Evolutionary conservation across 2,329 filamentous ascomycete species (phyloP).

Genomic region (Claviceps purpurea): DNA sequence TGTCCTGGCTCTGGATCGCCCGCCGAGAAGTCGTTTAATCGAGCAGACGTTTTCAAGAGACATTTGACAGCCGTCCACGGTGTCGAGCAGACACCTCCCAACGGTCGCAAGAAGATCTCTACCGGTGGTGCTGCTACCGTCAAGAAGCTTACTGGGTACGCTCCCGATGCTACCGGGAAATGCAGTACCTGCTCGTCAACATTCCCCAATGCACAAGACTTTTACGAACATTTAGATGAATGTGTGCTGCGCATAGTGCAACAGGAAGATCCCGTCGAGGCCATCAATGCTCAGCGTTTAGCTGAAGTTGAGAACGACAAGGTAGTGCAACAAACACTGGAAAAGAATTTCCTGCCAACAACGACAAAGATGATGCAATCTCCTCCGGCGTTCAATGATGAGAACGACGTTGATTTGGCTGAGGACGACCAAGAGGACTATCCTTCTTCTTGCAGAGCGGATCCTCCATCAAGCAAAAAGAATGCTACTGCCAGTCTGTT

Average conservation of each 20-base stretch:
- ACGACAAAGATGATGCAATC: conserved; percentile 29
- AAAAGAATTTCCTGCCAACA: conserved; percentile 47
- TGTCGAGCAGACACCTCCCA: conserved; percentile 85
- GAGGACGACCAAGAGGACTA: conserved; percentile 40
- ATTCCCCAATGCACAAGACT: conserved; percentile 89
- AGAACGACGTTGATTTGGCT: conserved; percentile 34
- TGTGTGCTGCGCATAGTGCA: conserved; percentile 60
- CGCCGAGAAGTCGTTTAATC: conserved; percentile 89
- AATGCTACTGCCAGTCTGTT: conserved; percentile 34
- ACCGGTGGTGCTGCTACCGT: conserved; percentile 26
- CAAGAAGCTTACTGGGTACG: conserved; percentile 58
- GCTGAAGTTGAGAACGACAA: conserved; percentile 52
- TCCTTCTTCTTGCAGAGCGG: conserved; percentile 29
- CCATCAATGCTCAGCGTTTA: conserved; percentile 53
- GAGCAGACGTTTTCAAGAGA: conserved; percentile 90
- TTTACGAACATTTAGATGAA: conserved; percentile 90
- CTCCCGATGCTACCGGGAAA: conserved; percentile 74
- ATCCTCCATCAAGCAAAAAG: conserved; percentile 31
- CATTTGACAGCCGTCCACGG: conserved; percentile 83
- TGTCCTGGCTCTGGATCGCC: conserved; percentile 80
- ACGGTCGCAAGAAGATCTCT: conserved; percentile 63
- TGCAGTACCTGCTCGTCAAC: conserved; percentile 89
- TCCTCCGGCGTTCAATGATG: conserved; percentile 33
- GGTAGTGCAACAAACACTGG: conserved; percentile 47
- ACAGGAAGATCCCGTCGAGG: conserved; percentile 56